Conservation (phyloP, 1,284 basidiomycete species). For the Apiotrichum domesticum region DNA sequence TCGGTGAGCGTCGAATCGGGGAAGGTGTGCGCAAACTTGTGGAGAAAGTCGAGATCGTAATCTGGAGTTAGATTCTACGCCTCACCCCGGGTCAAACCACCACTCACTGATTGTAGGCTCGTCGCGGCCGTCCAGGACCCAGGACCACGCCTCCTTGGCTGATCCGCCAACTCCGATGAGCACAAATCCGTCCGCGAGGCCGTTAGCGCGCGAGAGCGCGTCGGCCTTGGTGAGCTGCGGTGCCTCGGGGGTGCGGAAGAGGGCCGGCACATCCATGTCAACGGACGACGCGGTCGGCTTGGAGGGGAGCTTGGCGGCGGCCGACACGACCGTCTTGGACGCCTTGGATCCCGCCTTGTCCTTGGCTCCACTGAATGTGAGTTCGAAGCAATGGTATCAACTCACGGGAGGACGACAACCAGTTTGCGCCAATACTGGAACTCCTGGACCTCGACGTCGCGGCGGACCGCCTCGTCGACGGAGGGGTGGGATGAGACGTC, state of each 20-base stretch:
- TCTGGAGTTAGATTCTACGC: slow-evolving; percentile 37
- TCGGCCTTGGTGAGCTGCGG: slow-evolving; percentile 49
- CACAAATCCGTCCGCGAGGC: slow-evolving; percentile 43
- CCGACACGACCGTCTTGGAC: neutral
- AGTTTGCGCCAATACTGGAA: slow-evolving; percentile 41
- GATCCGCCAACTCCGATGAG: slow-evolving; percentile 33
- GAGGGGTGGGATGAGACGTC: slow-evolving; percentile 36
- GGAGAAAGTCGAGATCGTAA: slow-evolving; percentile 60
- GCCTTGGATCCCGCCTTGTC: neutral
- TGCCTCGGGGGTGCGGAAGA: slow-evolving; percentile 40
- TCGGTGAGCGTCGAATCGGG: slow-evolving; percentile 56
- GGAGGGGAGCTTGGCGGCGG: neutral
- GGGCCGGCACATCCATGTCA: slow-evolving; percentile 4
- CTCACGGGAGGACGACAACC: slow-evolving; percentile 20
- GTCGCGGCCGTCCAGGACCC: slow-evolving; percentile 72
- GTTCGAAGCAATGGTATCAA: neutral
- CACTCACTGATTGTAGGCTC: slow-evolving; percentile 60
- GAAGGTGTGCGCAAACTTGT: slow-evolving; percentile 64
- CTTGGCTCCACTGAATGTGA: slow-evolving; percentile 4
- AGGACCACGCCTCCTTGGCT: slow-evolving; percentile 41
- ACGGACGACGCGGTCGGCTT: slow-evolving; percentile 1
- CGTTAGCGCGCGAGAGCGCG: slow-evolving; percentile 41
- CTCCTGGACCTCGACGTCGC: slow-evolving; percentile 40
- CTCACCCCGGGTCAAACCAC: neutral
- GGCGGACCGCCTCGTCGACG: slow-evolving; percentile 29